phyloP scores from a whole-genome alignment of 2,329 filamentous ascomycete genomes.

The Exserohilum rostratum region DNA sequence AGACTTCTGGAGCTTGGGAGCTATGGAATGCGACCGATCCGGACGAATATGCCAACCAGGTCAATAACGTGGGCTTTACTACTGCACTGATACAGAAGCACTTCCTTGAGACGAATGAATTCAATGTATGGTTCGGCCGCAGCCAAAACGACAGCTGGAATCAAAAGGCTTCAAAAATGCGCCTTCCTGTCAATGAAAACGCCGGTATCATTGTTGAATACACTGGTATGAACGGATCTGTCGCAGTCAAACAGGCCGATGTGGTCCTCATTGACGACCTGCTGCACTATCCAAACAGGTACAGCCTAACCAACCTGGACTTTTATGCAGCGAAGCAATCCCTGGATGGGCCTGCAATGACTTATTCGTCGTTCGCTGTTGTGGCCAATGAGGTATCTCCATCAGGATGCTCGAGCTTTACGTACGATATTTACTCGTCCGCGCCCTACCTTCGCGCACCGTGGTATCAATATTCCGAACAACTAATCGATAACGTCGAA shows the following conservation, averaged over 20 bases:
- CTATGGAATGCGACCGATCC: constrained; percentile 70
- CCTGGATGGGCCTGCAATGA: constrained; percentile 73
- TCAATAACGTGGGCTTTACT: constrained; percentile 73
- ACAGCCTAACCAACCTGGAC: constrained; percentile 64
- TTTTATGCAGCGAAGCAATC: constrained; percentile 75
- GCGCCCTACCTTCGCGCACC: constrained; percentile 69
- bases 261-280: constrained; percentile 71
- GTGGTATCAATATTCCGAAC: constrained; percentile 74
- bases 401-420: constrained; percentile 71
- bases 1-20: constrained; percentile 41
- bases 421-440: constrained; percentile 68
- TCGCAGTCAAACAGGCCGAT: constrained; percentile 73
- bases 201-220: constrained; percentile 70
- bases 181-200: constrained; percentile 58
- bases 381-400: constrained; percentile 69
- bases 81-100: constrained; percentile 66
- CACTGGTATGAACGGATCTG: constrained; percentile 68
- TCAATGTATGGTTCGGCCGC: constrained; percentile 62
- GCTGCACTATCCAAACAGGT: constrained; percentile 64
- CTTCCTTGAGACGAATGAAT: constrained; percentile 62
- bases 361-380: constrained; percentile 72
- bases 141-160: constrained; percentile 64
- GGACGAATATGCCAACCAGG: constrained; percentile 71
- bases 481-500: constrained; percentile 65
- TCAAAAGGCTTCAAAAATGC: constrained; percentile 62